Conservation (phyloP, 2,329 filamentous ascomycete genomes). For the Aspergillus flavus region DNA sequence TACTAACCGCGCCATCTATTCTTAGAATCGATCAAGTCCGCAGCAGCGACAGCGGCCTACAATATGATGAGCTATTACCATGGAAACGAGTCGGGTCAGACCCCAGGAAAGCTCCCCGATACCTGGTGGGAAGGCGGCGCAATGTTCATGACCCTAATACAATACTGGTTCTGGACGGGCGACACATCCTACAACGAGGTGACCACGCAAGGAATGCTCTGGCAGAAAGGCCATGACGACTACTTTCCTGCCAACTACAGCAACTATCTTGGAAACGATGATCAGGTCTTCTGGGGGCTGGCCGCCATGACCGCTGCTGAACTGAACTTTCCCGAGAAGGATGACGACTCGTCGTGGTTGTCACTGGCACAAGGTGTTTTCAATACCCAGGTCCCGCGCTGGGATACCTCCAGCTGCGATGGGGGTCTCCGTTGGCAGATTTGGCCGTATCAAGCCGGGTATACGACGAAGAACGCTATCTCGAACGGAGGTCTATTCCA, state of each 20-base stretch:
- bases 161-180: constrained; percentile 84
- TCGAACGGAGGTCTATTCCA: constrained; percentile 62
- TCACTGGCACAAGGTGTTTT: constrained; percentile 78
- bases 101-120: constrained; percentile 43
- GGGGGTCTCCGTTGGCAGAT: constrained; percentile 88
- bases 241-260: constrained; percentile 70
- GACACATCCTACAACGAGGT: constrained; percentile 72
- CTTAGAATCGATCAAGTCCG: constrained; percentile 37
- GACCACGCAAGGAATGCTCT: constrained; percentile 68
- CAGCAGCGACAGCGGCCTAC: constrained; percentile 38
- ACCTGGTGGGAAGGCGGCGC: constrained; percentile 71
- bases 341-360: constrained; percentile 71
- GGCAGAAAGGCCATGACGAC: constrained; percentile 73
- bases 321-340: constrained; percentile 71
- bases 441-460: constrained; percentile 73
- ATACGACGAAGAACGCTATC: constrained; percentile 60
- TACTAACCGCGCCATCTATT: constrained; percentile 6
- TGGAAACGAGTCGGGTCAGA: constrained; percentile 39
- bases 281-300: constrained; percentile 82
- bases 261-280: constrained; percentile 54
- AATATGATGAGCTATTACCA: constrained; percentile 45
- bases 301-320: constrained; percentile 78
- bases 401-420: constrained; percentile 67
- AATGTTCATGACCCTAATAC: constrained; percentile 70
- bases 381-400: constrained; percentile 73